These are phyloP conservation scores for Rosa lucieae DNA, from an alignment of 306 rosid genomes.

Conservation along the genomic window DNA sequence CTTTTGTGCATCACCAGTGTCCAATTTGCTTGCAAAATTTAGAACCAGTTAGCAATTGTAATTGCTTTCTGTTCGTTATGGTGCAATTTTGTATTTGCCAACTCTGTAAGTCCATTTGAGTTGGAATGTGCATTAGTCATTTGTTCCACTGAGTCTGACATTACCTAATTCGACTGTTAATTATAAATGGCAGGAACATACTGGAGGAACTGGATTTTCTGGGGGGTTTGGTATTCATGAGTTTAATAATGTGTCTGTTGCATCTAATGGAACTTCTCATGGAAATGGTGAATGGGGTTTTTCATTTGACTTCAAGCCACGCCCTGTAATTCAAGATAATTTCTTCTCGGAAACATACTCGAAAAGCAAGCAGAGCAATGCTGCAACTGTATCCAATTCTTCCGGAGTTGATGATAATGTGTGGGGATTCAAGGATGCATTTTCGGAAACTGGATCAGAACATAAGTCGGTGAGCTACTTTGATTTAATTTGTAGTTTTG, in stretches of 20 bases:
- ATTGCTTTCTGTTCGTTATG: background rate
- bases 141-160: constrained; percentile 26
- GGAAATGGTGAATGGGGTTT: constrained; percentile 43
- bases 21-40: constrained; percentile 1
- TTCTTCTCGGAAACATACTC: constrained; percentile 23
- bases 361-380: constrained; percentile 31
- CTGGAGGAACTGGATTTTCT: constrained; percentile 21
- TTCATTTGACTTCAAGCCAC: constrained; percentile 51
- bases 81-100: background rate
- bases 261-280: constrained; percentile 41
- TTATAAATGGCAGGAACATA: constrained; percentile 30
- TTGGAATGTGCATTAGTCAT: constrained; percentile 1
- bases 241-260: constrained; percentile 34
- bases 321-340: constrained; percentile 29
- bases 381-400: constrained; percentile 23
- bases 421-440: constrained; percentile 48
- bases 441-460: constrained; percentile 42
- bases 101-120: background rate
- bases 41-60: background rate
- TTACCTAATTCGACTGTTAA: constrained; percentile 44
- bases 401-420: constrained; percentile 26
- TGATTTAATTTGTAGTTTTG: constrained; percentile 20
- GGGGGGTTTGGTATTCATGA: constrained; percentile 32
- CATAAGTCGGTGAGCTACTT: constrained; percentile 49
- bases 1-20: constrained; percentile 4